Percentiles rank a stretch among this genome's conserved stretches.
These are phyloP conservation scores for Blechomonas ayalai DNA, from an alignment of 208 protist genomes.

Conservation along the genomic window DNA sequence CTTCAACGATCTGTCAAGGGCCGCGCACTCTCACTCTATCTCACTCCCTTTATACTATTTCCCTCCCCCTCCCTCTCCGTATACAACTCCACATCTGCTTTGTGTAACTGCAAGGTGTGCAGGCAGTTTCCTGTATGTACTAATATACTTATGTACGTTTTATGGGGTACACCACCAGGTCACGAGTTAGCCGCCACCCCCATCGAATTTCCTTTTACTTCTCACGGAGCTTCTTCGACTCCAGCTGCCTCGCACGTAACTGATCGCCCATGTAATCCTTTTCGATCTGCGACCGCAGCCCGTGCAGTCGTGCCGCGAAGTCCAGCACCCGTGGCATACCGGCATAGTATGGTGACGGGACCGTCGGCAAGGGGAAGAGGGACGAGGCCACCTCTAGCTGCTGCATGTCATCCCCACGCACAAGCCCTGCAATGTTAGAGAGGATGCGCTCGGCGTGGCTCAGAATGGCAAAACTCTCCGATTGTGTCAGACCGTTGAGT, in stretches of 20 bases:
- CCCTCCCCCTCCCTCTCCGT: too few relatives aligned
- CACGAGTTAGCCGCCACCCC: too few relatives aligned
- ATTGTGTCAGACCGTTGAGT: constrained; percentile 87
- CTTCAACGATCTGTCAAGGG: too few relatives aligned
- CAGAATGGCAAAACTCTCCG: constrained; percentile 73
- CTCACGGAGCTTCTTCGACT: too few relatives aligned
- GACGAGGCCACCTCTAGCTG: constrained; percentile 45
- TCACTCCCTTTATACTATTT: too few relatives aligned
- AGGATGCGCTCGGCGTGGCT: constrained; percentile 66
- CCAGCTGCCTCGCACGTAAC: constrained; percentile 5
- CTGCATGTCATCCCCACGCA: constrained; percentile 29
- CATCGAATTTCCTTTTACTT: too few relatives aligned
- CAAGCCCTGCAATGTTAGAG: constrained; percentile 62
- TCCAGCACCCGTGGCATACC: constrained; percentile 50
- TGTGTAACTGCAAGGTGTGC: too few relatives aligned
- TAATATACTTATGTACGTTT: too few relatives aligned
- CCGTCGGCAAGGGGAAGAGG: constrained; percentile 54
- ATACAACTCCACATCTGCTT: too few relatives aligned
- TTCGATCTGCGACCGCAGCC: constrained; percentile 72
- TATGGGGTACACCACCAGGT: too few relatives aligned
- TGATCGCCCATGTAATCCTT: constrained; percentile 40
- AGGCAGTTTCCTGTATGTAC: too few relatives aligned
- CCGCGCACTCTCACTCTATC: too few relatives aligned
- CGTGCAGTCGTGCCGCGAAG: constrained; percentile 49
- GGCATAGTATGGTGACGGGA: constrained; percentile 37